Evolutionary conservation across 192 early-diverging fungal species (phyloP).

Genomic region (Entomortierella parvispora): DNA sequence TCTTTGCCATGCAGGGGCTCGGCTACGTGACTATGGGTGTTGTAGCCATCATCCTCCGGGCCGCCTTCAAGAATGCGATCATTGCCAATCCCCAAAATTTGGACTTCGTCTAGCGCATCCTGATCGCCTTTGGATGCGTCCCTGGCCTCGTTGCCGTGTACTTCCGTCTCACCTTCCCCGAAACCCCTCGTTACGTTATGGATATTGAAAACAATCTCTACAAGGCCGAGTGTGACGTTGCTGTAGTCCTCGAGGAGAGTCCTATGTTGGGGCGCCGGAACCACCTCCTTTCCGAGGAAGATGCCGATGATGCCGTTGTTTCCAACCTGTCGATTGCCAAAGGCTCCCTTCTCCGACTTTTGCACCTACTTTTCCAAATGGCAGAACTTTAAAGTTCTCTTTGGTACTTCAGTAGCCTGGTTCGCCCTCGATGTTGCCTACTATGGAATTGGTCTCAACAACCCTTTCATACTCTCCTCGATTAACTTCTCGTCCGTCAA

Average conservation of each 20-base stretch:
- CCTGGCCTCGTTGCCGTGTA: conserved; percentile 86
- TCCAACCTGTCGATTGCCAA: not conserved
- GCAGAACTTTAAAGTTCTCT: conserved; percentile 76
- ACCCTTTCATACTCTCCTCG: conserved; percentile 30
- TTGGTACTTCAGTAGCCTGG: conserved; percentile 74
- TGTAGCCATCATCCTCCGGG: conserved; percentile 77
- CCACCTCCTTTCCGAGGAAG: conserved; percentile 20
- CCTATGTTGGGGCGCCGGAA: conserved; percentile 43
- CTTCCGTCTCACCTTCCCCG: conserved; percentile 88
- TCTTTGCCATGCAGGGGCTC: conserved; percentile 96
- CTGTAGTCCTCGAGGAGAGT: no score
- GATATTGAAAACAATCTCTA: conserved; percentile 50
- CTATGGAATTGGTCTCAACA: conserved; percentile 54
- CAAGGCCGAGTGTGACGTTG: conserved; percentile 45
- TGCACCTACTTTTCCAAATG: conserved; percentile 69
- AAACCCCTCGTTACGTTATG: conserved; percentile 84
- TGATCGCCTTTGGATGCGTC: conserved; percentile 79
- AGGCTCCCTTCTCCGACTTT: conserved; percentile 16
- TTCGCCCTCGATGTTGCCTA: conserved; percentile 71
- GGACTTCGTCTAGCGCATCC: conserved; percentile 89
- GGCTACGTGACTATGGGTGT: conserved; percentile 87
- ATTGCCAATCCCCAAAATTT: conserved; percentile 64
- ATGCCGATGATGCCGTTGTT: not conserved
- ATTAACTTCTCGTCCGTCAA: conserved; percentile 13
- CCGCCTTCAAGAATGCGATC: conserved; percentile 75